These are phyloP conservation scores for Ceratocystis destructans DNA, from an alignment of 2,329 filamentous ascomycete species.

Conservation along the genomic window DNA sequence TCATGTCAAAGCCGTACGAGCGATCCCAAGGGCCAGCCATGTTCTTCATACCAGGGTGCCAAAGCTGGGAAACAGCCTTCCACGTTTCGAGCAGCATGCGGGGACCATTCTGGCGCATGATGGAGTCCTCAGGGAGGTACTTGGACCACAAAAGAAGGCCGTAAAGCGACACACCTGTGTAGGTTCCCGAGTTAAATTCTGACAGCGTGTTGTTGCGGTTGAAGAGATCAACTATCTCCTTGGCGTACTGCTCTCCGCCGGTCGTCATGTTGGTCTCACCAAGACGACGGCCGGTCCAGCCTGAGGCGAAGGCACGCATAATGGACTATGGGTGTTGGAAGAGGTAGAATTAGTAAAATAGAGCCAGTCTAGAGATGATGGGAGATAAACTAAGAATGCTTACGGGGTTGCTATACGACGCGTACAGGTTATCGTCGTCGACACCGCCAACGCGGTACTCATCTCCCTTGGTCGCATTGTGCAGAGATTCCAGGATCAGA, in stretches of 20 bases:
- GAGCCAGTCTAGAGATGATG: background rate
- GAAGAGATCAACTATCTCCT: constrained; percentile 44
- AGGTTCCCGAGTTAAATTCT: constrained; percentile 50
- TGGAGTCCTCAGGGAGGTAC: constrained; percentile 40
- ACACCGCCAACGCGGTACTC: constrained; percentile 47
- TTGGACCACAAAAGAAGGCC: constrained; percentile 46
- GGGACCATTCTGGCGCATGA: constrained; percentile 39
- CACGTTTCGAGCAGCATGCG: constrained; percentile 41
- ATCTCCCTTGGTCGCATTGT: constrained; percentile 44
- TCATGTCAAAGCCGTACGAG: constrained; percentile 51
- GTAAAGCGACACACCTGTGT: constrained; percentile 47
- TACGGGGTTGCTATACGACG: constrained; percentile 45
- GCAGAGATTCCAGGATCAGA: constrained; percentile 39
- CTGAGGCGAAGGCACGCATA: constrained; percentile 48
- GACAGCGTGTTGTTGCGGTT: constrained; percentile 41
- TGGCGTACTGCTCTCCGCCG: constrained; percentile 42
- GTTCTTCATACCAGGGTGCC: constrained; percentile 45
- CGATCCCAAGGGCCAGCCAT: constrained; percentile 53
- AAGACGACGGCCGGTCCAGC: constrained; percentile 42
- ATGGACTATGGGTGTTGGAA: constrained; percentile 27
- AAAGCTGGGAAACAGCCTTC: constrained; percentile 38
- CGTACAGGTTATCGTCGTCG: constrained; percentile 47
- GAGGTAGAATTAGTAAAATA: constrained; percentile 19
- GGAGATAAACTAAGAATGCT: constrained; percentile 14
- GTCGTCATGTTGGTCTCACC: constrained; percentile 45